Conservation (phyloP, 2,329 filamentous ascomycete species). For the Hypoxylon sp. region DNA sequence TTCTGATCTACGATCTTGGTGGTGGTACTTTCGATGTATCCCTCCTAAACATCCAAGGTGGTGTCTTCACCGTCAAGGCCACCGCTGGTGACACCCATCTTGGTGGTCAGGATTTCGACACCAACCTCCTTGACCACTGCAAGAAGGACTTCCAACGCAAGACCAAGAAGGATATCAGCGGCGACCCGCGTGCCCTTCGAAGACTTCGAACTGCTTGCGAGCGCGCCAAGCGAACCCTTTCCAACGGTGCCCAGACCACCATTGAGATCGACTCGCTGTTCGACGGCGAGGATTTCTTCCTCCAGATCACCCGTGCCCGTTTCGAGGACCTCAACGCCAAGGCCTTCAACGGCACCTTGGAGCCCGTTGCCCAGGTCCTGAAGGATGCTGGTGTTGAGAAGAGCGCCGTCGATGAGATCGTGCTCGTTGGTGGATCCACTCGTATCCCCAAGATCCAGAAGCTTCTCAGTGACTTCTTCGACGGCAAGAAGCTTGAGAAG, state of each 20-base stretch:
- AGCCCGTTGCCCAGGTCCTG: conserved; percentile 95
- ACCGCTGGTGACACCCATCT: conserved; percentile 97
- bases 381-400: conserved; percentile 92
- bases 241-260: conserved; percentile 95
- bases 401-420: conserved; percentile 94
- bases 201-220: conserved; percentile 98
- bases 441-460: conserved; percentile 99
- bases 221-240: conserved; percentile 98
- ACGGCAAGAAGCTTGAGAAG: conserved; percentile 99
- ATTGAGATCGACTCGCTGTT: conserved; percentile 99
- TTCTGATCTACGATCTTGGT: conserved; percentile 99
- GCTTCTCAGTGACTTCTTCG: conserved; percentile 98
- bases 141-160: conserved; percentile 92
- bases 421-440: conserved; percentile 97
- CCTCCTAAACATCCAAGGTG: conserved; percentile 97
- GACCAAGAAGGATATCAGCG: conserved; percentile 78
- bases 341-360: conserved; percentile 90
- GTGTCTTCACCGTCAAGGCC: conserved; percentile 99
- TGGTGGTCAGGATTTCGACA: conserved; percentile 96
- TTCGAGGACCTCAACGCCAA: conserved; percentile 99
- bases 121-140: conserved; percentile 94
- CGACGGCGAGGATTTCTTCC: conserved; percentile 97
- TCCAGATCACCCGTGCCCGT: conserved; percentile 96
- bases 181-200: conserved; percentile 90
- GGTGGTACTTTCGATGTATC: conserved; percentile 99